Conservation (phyloP, 805 yeast species). For the Ogataea glucozyma region DNA sequence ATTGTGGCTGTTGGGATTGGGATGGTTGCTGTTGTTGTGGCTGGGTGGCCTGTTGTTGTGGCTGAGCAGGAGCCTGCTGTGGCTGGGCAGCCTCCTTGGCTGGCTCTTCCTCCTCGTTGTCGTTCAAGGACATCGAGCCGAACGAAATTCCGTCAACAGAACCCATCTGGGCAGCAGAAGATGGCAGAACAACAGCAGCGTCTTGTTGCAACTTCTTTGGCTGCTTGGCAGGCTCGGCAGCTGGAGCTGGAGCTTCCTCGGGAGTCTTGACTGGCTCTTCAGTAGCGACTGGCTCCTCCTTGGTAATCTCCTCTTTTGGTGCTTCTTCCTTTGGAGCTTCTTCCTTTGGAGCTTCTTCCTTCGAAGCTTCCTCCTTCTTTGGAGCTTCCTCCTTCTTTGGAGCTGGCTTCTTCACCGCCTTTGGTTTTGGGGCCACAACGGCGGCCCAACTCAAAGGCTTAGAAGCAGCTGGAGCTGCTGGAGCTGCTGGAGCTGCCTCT, state of each 20-base stretch:
- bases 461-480: constrained; percentile 19
- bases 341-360: constrained; percentile 23
- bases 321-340: constrained; percentile 13
- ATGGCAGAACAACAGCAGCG: constrained; percentile 47
- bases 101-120: constrained; percentile 39
- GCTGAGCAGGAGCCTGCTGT: no score
- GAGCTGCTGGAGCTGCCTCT: constrained; percentile 18
- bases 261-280: constrained; percentile 1
- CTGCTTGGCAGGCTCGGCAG: constrained; percentile 11
- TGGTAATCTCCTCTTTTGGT: constrained; percentile 17
- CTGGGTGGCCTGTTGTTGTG: constrained; percentile 19
- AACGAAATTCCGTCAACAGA: constrained; percentile 53
- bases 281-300: constrained; percentile 15
- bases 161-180: constrained; percentile 44
- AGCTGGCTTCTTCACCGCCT: constrained; percentile 25
- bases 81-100: constrained; percentile 17
- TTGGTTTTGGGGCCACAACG: constrained; percentile 29
- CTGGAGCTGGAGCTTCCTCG: constrained; percentile 2
- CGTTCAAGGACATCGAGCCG: constrained; percentile 52
- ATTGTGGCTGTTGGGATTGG: constrained; percentile 23
- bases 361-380: constrained; percentile 20
- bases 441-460: constrained; percentile 28
- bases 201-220: constrained; percentile 20
- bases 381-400: constrained; percentile 14
- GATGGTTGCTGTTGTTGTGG: constrained; percentile 22